Evolutionary conservation across 2,329 filamentous ascomycete genomes (phyloP), one percentile per base, ranked within the genome.

Genomic region (Trichocomaceae sp.): DNA sequence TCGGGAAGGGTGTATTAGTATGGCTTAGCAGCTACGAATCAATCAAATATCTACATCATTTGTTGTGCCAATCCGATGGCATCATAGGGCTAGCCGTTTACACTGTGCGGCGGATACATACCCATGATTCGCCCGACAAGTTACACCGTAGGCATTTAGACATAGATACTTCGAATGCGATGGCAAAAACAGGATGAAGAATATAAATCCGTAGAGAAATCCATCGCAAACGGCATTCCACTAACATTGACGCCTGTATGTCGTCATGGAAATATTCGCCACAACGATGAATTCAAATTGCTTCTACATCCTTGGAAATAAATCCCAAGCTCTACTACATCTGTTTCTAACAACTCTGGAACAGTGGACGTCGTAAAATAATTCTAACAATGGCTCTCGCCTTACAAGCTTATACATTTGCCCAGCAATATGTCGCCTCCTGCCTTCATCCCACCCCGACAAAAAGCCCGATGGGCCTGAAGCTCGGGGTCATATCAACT

Each of bases 381-480:
- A 9, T 41, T 4, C 13, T 35, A 8, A 48, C 17, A 19, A 65
- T 65, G 63, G 62, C 63, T 13, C 62, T 66, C 48, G 55, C 59
- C 23, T 37, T 63, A 37, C 64, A 65, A 59, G 57, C 58, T 7
- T 57, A 56, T 23, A 63, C 62, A 6, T 62, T 64, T 29, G 31
- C 61, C 15, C 61, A 66, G 23, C 61, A 64, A 51, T 65, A 64
- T 55, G 48, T 63, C 46, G 47, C 59, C 52, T 61, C 63, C 1
- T 59, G 52, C 10, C 55, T 65, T 1, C 61, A 64, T 41, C 45
- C 58, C 8, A 58, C 57, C 3, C 62, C 61, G 1, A 59, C 50
- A 44, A 66, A 66, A 55, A 57, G 51, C 20, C 54, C 60, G 3
- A 56, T 58, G 42, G 61, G 61, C 4, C 55, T 65, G 44, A 63